Evolutionary conservation across 129 eudicot genomes (phyloP).

Genomic region (Pseudognaphalium luteoalbum): DNA sequence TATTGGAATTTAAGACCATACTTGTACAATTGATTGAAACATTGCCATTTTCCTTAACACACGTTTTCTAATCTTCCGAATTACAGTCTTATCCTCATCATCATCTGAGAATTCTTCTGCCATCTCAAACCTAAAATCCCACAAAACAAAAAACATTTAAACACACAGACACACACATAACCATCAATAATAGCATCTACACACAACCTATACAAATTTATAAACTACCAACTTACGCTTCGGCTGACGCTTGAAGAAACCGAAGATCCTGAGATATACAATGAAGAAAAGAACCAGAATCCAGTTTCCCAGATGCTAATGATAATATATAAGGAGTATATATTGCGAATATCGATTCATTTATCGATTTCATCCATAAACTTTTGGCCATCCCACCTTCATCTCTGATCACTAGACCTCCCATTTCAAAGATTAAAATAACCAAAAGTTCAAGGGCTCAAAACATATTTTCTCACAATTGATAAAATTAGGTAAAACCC

Average conservation of each 20-base stretch:
- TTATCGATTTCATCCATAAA: conserved; percentile 52
- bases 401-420: conserved; percentile 34
- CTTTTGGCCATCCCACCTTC: conserved; percentile 49
- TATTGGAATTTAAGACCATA: conserved; percentile 19
- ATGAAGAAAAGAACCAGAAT: conserved; percentile 45
- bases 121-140: conserved; percentile 45
- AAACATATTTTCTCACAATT: not conserved
- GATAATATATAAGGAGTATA: conserved; percentile 48
- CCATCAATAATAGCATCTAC: not conserved
- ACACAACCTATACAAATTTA: not conserved
- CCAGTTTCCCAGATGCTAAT: conserved; percentile 60
- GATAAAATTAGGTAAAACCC: conserved; percentile 13
- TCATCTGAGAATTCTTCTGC: conserved; percentile 65
- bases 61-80: conserved; percentile 47
- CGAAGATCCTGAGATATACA: conserved; percentile 57
- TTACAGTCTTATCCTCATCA: conserved; percentile 54
- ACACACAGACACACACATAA: conserved; percentile 4
- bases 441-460: conserved; percentile 10
- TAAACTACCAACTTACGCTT: conserved; percentile 44
- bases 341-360: conserved; percentile 48
- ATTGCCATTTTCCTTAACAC: conserved; percentile 49
- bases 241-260: conserved; percentile 53
- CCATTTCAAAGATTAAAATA: conserved; percentile 27
- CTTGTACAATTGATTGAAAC: conserved; percentile 40
- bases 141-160: conserved; percentile 10